Base-by-base conservation (phyloP, 495 filamentous ascomycete genomes). In the Xylaria castorea region DNA sequence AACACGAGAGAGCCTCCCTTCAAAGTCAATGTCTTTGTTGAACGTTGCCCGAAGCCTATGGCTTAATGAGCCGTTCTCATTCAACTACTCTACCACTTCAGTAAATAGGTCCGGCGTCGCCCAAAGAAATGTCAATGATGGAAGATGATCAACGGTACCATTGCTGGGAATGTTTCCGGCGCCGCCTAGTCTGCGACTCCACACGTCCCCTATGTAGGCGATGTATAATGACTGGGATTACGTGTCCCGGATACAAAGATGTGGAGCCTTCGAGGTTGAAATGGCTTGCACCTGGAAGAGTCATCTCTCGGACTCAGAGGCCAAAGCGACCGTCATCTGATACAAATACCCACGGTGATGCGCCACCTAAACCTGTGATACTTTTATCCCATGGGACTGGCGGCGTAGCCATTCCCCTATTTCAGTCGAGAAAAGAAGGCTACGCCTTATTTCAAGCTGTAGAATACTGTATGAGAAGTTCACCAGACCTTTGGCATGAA, bases 111-210 rank as follows among this genome's bases (percentile, higher is more conserved):
- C 18, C 1, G 32, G 22, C 9, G 9, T 36, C 57, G 32, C 18
- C 57, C 12, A 8, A 55, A 60, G 12, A 60, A 60, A 60, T 32
- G 27, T n/a, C 32, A n/a, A 20, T 36, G n/a, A 70, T 48, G n/a
- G 71, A 61, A 25, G 25, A 46, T 32, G 66, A 34, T 34, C 64
- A 44, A 42, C 76, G 74, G 30, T 78, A 75, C 42, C 78, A 80
- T 53, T 80, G 79, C 70, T 80, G 79, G 79, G 79, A 81, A 71
- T 81, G 79, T 70, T 78, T 70, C 27, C 74, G 78, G 48, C 78
- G 78, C 12, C 76, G 68, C 14, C 64, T 81, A 30, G 78, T 81
- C 5, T 81, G 79, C 25, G 79, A 80, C 67, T 78, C 71, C 50
- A 63, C 70, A 8, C 61, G 36, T 27, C 78, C 79, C 20, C 71